Evolutionary conservation across 306 rosid species (phyloP), one percentile per base, ranked within the genome.

Genomic region (Gynostemma pentaphyllum): DNA sequence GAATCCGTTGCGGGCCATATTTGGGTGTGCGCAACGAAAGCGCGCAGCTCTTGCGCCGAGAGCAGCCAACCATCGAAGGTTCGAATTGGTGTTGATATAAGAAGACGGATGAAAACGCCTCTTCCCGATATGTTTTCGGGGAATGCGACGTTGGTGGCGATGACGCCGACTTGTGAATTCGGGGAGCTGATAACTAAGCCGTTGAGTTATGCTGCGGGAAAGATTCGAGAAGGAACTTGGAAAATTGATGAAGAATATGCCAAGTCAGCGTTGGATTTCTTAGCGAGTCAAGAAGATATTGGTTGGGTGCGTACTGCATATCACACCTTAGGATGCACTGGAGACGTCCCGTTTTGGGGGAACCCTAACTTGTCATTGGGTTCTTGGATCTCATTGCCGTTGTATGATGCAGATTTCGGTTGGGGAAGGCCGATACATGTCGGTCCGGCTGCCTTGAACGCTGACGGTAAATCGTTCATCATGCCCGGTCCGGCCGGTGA

Each of bases 1-100:
- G 94, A 88, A 70, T 51, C 75, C 0, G 2, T 88, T 7, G 56
- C 85, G 0, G 86, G 85, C 0, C 81, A 88, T 40, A 36, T 83
- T 1, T 88, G 94, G 96, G 78, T 77, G 47, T 75, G 76, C 45
- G 83, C 88, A 0, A 51, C 83, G 66, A 83, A 79, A 59, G 88
- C 96, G 0, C 72, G 88, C 52, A 51, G 0, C 83, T 66, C 55
- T 9, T 2, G 24, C n/a, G n/a, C n/a, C 7, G 50, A 1, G 76
- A 83, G 23, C 9, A 3, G 2, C 14, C 96, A 83, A 23, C 81
- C 75, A 12, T 79, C 86, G 0, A 42, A 39, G 0, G 8, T 83
- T 9, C 80, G 78, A 9, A 46, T 85, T 4, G 75, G 63, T 0
- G 85, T 81, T 0, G 82, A 83, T 5, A 60, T 79, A 7, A 64